These are phyloP conservation scores for Fusarium albidum DNA, from an alignment of 2,329 filamentous ascomycete species.

Conservation along the genomic window DNA sequence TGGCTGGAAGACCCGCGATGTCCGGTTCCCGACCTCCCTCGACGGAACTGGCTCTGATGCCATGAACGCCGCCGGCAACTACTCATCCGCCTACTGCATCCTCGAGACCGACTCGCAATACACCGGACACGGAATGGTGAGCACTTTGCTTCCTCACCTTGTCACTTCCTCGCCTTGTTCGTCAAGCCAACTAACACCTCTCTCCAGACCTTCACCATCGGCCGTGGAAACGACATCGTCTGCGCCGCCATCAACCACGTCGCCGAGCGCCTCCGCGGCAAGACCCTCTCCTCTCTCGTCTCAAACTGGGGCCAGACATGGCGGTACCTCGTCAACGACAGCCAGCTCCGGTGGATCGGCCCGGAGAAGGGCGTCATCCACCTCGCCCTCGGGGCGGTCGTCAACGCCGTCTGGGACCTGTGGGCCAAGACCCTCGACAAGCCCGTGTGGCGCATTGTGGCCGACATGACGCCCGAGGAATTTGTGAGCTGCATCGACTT, in stretches of 20 bases:
- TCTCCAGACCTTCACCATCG: slow-evolving; percentile 77
- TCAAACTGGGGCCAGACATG: slow-evolving; percentile 87
- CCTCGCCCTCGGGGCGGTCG: slow-evolving; percentile 85
- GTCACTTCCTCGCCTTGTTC: too few relatives aligned
- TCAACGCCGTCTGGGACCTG: slow-evolving; percentile 95
- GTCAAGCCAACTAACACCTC: slow-evolving; percentile 8
- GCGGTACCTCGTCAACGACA: slow-evolving; percentile 91
- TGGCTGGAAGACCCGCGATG: slow-evolving; percentile 75
- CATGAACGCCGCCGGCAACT: slow-evolving; percentile 94
- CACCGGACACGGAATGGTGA: slow-evolving; percentile 81
- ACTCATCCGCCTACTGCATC: slow-evolving; percentile 94
- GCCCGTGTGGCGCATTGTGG: slow-evolving; percentile 89
- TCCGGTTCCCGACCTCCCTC: slow-evolving; percentile 88
- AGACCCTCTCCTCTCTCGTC: slow-evolving; percentile 79
- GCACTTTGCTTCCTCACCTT: too few relatives aligned
- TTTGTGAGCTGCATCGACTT: slow-evolving; percentile 91
- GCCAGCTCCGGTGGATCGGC: slow-evolving; percentile 91
- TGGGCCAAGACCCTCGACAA: slow-evolving; percentile 89
- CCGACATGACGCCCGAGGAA: slow-evolving; percentile 89
- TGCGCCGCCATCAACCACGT: slow-evolving; percentile 84
- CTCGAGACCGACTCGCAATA: slow-evolving; percentile 78
- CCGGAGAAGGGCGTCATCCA: slow-evolving; percentile 95
- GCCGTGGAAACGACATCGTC: slow-evolving; percentile 91
- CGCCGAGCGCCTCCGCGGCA: slow-evolving; percentile 77
- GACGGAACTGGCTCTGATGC: slow-evolving; percentile 97